phyloP scores from a whole-genome alignment of 371 early-diverging fungal genomes.

The Saksenaea vasiformis region DNA sequence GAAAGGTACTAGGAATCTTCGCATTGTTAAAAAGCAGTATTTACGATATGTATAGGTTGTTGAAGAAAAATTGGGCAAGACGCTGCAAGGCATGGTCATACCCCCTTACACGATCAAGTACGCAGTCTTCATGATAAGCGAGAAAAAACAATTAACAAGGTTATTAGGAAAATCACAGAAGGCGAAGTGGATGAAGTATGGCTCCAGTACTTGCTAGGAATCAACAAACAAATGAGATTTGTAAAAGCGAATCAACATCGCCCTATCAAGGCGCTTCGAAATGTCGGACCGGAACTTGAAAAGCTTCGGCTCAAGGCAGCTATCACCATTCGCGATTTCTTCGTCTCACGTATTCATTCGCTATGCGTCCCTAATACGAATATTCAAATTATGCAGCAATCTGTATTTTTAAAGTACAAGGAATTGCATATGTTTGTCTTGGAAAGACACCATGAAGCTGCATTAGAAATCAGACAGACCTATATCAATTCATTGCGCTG shows the following conservation, averaged over 20 bases:
- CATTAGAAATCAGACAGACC: conserved; percentile 79
- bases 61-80: conserved; percentile 66
- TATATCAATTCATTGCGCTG: conserved; percentile 82
- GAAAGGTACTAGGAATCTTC: conserved; percentile 51
- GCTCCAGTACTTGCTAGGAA: conserved; percentile 73
- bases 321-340: conserved; percentile 82
- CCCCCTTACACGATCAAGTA: conserved; percentile 79
- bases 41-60: conserved; percentile 41
- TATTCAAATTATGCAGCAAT: conserved; percentile 89
- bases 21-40: background rate
- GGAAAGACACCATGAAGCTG: conserved; percentile 88
- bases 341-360: conserved; percentile 80
- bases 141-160: conserved; percentile 2
- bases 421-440: conserved; percentile 85
- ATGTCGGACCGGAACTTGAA: conserved; percentile 90
- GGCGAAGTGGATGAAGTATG: conserved; percentile 89
- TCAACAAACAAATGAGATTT: conserved; percentile 84
- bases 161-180: conserved; percentile 75
- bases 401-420: conserved; percentile 84
- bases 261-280: conserved; percentile 73
- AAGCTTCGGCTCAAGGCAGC: conserved; percentile 80
- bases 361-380: conserved; percentile 89
- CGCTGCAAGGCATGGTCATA: conserved; percentile 82
- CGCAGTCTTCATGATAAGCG: background rate
- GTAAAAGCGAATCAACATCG: conserved; percentile 64